phyloP scores from a whole-genome alignment of 2,329 filamentous ascomycete species.

The Diaporthe sp. region DNA sequence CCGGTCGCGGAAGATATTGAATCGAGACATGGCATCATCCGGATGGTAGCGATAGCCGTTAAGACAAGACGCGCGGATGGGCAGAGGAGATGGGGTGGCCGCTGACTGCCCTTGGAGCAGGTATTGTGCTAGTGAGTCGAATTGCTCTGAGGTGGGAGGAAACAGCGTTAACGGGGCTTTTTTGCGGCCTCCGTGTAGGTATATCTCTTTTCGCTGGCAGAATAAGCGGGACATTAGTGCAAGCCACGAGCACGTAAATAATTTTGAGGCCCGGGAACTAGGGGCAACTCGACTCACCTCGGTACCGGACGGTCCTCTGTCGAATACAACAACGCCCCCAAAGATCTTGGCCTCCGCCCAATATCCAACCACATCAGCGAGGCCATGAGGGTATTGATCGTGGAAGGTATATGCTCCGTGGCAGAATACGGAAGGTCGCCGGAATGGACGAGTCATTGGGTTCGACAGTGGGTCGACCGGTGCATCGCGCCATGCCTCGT shows the following conservation, averaged over 20 bases:
- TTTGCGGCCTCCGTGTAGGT: neutral
- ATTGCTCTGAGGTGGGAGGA: neutral
- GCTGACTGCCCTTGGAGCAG: neutral
- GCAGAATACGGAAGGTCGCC: neutral
- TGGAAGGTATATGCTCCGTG: neutral
- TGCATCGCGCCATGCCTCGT: slow-evolving; percentile 1
- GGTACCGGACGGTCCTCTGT: neutral
- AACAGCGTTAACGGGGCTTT: neutral
- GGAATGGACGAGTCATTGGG: neutral
- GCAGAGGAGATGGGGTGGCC: neutral
- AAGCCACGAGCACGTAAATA: neutral
- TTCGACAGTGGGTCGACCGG: neutral
- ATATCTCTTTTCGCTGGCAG: neutral
- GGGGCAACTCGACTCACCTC: neutral
- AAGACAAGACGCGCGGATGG: neutral
- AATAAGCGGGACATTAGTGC: neutral
- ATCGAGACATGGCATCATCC: neutral
- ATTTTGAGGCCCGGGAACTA: neutral
- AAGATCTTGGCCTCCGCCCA: neutral
- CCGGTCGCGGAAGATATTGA: neutral
- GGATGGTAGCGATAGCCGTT: neutral
- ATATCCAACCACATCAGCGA: neutral
- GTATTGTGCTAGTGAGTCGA: neutral
- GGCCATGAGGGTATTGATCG: neutral
- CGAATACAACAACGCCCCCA: neutral